These are phyloP conservation scores for Aegilops tauschii DNA, from an alignment of 176 grass and related monocot genomes.

Conservation along the genomic window DNA sequence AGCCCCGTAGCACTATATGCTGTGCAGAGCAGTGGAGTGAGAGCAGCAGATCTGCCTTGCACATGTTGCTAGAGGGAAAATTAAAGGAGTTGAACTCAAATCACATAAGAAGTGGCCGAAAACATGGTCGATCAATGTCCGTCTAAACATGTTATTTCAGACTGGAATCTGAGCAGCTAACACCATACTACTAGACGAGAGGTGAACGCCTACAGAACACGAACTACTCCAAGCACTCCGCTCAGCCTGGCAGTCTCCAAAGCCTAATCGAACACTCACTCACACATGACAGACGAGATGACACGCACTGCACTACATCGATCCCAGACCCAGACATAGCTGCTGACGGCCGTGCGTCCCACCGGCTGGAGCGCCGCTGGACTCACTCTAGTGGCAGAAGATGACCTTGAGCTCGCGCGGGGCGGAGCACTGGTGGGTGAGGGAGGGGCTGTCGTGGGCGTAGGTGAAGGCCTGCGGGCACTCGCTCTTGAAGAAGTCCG, in stretches of 20 bases:
- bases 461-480: slow-evolving; percentile 94
- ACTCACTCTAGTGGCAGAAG: slow-evolving; percentile 75
- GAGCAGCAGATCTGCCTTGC: not conserved
- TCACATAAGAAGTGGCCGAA: not conserved
- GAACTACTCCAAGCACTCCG: not conserved
- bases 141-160: slow-evolving; percentile 20
- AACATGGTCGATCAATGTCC: not conserved
- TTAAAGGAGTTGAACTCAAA: not conserved
- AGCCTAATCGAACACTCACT: slow-evolving; percentile 10
- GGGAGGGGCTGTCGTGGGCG: slow-evolving; percentile 82
- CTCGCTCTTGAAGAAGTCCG: slow-evolving; percentile 88
- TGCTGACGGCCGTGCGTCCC: not conserved
- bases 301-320: not conserved
- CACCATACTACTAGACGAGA: not conserved
- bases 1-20: too few species aligned
- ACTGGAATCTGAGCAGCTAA: not conserved
- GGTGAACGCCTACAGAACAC: not conserved
- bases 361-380: not conserved
- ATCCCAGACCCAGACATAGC: not conserved
- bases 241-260: not conserved
- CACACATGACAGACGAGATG: not conserved
- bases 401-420: slow-evolving; percentile 98
- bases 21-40: not conserved
- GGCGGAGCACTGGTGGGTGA: slow-evolving; percentile 71
- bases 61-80: not conserved